phyloP scores from a whole-genome alignment of 306 rosid species.

The Geum urbanum region DNA sequence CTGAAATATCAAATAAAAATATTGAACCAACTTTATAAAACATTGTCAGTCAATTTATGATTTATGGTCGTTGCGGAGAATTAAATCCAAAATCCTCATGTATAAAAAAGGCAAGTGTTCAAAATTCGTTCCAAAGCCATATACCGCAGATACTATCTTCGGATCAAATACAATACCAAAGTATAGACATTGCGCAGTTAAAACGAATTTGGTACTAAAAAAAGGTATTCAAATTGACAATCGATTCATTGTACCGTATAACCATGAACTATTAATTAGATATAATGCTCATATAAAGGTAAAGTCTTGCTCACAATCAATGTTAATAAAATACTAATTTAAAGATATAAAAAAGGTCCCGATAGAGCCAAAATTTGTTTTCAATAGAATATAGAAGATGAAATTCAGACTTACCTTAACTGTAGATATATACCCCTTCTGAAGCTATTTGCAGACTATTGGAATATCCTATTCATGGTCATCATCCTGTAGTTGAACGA shows the following conservation, averaged over 20 bases:
- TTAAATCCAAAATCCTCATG: not conserved
- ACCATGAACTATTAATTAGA: too few relatives aligned
- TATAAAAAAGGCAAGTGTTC: not conserved
- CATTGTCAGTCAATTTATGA: not conserved
- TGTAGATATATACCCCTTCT: not conserved
- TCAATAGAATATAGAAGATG: not conserved
- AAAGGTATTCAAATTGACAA: too few relatives aligned
- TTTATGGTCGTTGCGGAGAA: not conserved
- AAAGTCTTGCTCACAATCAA: not conserved
- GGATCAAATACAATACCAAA: not conserved
- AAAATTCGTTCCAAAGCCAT: not conserved
- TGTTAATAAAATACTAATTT: too few relatives aligned
- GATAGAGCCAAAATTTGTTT: not conserved
- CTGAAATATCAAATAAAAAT: not conserved
- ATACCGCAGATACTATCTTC: too few relatives aligned
- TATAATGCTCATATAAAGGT: not conserved
- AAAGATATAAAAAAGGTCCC: too few relatives aligned
- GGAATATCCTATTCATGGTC: not conserved
- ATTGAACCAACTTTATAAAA: not conserved
- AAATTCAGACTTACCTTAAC: not conserved
- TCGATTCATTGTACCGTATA: not conserved
- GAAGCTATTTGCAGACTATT: not conserved
- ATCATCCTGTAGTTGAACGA: too few relatives aligned
- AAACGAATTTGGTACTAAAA: not conserved
- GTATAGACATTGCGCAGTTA: not conserved